Base-by-base conservation (phyloP, 2,329 filamentous ascomycete species). In the Didymellaceae sp. region DNA sequence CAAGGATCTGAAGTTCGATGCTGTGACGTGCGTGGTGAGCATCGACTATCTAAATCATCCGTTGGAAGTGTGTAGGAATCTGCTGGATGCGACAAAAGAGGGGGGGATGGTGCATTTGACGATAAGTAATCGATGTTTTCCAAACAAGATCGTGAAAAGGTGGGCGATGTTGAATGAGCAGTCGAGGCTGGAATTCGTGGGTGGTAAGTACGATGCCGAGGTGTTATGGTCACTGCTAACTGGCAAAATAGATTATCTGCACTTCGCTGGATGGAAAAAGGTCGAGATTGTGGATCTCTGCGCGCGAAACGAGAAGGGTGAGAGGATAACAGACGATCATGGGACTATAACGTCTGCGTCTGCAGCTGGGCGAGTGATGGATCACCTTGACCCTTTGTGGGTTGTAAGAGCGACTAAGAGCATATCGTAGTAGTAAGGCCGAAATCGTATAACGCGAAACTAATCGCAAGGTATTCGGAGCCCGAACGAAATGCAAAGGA, bases 231-330 rank as follows among this genome's bases (percentile, higher is more conserved):
- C 3, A 6, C 16, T 31, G 24, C 39, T 54, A 18, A 50, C 11
- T 4, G 0, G 14, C 5, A 1, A 11, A 2, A 2, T 22, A 66
- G 62, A 82, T 49, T 82, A 79, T 58, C 65, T 82, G 51, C 74
- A 76, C 62, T 79, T 78, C 59, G 74, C 77, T 6, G 80, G 78
- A 0, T 83, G 79, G 79, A 72, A 70, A 25, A 61, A 75, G n/a
- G 75, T 83, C 22, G 79, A 82, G 68, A 78, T 82, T 55, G 74
- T 82, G n/a, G 75, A 79, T 45, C 54, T 80, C n/a, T 77, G 75
- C 54, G 72, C 77, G 53, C 71, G 73, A 18, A 71, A 71, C n/a
- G 56, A 57, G 13, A 48, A 52, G 4, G 62, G 61, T 0, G 34
- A 48, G 24, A 56, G 62, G 18, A 57, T 59, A 6, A 65, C 62